Evolutionary conservation across 176 grass and related monocot genomes (phyloP).

Genomic region (Areca catechu): DNA sequence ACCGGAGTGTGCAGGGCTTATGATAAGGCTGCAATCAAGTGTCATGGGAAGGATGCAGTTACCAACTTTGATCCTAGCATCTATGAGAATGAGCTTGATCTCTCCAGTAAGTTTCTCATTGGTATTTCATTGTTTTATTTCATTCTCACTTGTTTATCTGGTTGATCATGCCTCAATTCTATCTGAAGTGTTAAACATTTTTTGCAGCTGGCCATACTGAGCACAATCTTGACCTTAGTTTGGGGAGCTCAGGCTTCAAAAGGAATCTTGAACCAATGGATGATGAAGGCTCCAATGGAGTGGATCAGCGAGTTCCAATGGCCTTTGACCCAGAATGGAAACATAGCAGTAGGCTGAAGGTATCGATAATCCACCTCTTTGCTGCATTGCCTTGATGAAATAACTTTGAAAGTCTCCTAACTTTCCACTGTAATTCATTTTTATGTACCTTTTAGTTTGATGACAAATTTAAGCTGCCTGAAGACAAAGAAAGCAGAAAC

Average conservation of each 20-base stretch:
- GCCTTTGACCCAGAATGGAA: conserved; percentile 8
- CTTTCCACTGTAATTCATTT: too few species aligned
- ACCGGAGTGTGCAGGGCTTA: conserved; percentile 32
- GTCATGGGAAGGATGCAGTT: conserved; percentile 36
- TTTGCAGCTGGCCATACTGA: conserved; percentile 26
- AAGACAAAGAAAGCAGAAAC: conserved; percentile 1
- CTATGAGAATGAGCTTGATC: conserved; percentile 13
- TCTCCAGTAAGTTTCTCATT: conserved; percentile 20
- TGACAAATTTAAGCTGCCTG: conserved; percentile 25
- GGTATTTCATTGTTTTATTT: neutral
- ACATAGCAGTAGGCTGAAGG: conserved; percentile 9
- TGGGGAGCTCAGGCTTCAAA: conserved; percentile 34
- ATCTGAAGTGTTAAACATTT: too few species aligned
- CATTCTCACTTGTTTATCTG: neutral
- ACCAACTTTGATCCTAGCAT: conserved; percentile 37
- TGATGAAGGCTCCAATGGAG: neutral
- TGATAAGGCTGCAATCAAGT: conserved; percentile 51
- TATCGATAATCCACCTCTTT: conserved; percentile 18
- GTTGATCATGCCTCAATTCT: too few species aligned
- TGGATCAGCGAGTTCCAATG: neutral
- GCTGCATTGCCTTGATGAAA: neutral
- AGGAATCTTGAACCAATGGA: conserved; percentile 1
- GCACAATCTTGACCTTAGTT: conserved; percentile 48
- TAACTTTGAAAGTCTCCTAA: too few species aligned
- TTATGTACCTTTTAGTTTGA: conserved; percentile 1